Conservation (phyloP, 441 rosid genomes). For the Omphalea diandra region DNA sequence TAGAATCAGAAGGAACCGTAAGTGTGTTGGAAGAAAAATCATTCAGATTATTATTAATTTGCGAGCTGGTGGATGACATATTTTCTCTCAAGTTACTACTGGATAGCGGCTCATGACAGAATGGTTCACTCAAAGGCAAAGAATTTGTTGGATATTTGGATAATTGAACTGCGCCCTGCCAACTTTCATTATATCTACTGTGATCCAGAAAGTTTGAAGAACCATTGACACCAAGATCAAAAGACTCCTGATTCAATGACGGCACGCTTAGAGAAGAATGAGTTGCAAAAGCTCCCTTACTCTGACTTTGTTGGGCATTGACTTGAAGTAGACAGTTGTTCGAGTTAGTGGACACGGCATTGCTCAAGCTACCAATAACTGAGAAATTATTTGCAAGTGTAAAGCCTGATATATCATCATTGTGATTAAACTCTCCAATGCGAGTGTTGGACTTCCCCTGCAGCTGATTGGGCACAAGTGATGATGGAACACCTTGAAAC, state of each 20-base stretch:
- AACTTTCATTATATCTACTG: slow-evolving; percentile 39
- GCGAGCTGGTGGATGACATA: slow-evolving; percentile 32
- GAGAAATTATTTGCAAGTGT: slow-evolving; percentile 34
- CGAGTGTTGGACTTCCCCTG: slow-evolving; percentile 44
- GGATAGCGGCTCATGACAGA: slow-evolving; percentile 31
- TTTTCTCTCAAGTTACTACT: slow-evolving; percentile 33
- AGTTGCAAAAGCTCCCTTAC: slow-evolving; percentile 39
- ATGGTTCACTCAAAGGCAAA: slow-evolving; percentile 34
- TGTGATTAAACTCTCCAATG: slow-evolving; percentile 45
- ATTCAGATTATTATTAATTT: slow-evolving; percentile 29
- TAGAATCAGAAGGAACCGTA: slow-evolving; percentile 33
- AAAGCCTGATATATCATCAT: slow-evolving; percentile 33
- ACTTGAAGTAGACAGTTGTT: slow-evolving; percentile 41
- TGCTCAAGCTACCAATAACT: slow-evolving; percentile 46
- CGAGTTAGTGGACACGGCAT: slow-evolving; percentile 36
- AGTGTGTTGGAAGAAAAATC: slow-evolving; percentile 35
- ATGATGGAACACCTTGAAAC: slow-evolving; percentile 49
- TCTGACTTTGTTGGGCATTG: slow-evolving; percentile 33
- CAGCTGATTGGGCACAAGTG: slow-evolving; percentile 51
- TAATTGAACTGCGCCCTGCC: slow-evolving; percentile 45
- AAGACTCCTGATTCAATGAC: slow-evolving; percentile 39
- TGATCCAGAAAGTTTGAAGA: slow-evolving; percentile 47
- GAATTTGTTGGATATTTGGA: slow-evolving; percentile 46
- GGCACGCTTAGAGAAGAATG: slow-evolving; percentile 49
- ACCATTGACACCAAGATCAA: slow-evolving; percentile 34